Evolutionary conservation across 495 filamentous ascomycete genomes (phyloP).

Genomic region (Xylaria bambusicola): DNA sequence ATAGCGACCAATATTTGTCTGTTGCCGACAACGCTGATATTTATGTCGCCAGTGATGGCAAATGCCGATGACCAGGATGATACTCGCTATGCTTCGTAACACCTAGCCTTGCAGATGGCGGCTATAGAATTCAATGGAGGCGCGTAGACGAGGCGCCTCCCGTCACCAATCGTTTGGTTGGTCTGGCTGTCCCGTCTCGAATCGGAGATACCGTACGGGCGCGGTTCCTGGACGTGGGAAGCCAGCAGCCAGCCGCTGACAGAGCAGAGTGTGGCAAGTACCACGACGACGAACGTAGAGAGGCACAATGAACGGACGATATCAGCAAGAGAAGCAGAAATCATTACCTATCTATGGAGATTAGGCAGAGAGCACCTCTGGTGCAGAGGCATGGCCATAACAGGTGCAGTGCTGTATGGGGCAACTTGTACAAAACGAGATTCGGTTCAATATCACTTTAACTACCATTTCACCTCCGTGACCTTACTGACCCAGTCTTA

Average conservation of each 20-base stretch:
- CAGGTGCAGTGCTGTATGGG: neutral
- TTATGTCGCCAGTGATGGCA: neutral
- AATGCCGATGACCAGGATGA: neutral
- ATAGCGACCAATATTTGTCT: neutral
- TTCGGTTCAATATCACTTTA: constrained; percentile 4
- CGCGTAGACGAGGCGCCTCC: constrained; percentile 4
- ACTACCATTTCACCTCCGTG: no score
- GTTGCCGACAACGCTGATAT: no score
- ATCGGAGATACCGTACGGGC: neutral
- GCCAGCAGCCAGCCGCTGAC: neutral
- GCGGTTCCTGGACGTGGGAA: neutral
- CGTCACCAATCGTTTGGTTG: constrained; percentile 4
- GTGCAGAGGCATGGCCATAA: neutral
- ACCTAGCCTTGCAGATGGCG: constrained; percentile 10
- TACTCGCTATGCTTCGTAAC: neutral
- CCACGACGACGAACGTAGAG: neutral
- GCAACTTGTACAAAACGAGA: constrained; percentile 15
- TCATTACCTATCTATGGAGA: neutral
- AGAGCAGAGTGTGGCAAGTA: neutral
- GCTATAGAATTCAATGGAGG: constrained; percentile 10
- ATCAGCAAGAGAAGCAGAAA: neutral
- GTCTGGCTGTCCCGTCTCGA: constrained; percentile 7
- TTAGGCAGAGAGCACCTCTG: no score
- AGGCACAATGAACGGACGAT: neutral
- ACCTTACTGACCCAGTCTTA: no score